A percentile compares a stretch with the other conserved stretches of the same genome.
phyloP scores from a whole-genome alignment of 1,139 yeast species.

The Suhomyces yuchorum region DNA sequence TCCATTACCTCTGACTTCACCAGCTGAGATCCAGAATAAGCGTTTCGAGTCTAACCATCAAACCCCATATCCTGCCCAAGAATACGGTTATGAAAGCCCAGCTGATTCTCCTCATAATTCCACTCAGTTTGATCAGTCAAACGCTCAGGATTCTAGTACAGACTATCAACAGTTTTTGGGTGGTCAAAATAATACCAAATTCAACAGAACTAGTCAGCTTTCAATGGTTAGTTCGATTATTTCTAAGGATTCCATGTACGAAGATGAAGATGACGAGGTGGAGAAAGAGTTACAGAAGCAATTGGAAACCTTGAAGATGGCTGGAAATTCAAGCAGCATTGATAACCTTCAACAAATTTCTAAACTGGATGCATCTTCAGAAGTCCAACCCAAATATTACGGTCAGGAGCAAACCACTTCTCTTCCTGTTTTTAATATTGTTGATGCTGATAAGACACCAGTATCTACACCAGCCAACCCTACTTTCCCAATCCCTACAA shows the following conservation, averaged over 20 bases:
- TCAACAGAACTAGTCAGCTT: conserved; percentile 35
- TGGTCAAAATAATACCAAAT: conserved; percentile 10
- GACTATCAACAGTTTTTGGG: conserved; percentile 38
- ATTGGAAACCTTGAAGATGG: conserved; percentile 38
- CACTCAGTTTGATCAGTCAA: conserved; percentile 21
- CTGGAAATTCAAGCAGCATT: conserved; percentile 18
- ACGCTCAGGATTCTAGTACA: conserved; percentile 17
- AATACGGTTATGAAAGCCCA: neutral
- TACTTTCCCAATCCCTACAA: conserved; percentile 4
- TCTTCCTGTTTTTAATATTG: conserved; percentile 23
- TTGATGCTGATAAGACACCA: conserved; percentile 13
- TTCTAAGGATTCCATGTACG: conserved; percentile 36
- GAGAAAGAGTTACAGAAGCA: conserved; percentile 46
- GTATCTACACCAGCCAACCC: conserved; percentile 1
- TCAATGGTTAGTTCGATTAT: conserved; percentile 50
- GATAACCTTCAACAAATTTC: neutral
- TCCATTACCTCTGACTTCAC: conserved; percentile 11
- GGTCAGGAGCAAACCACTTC: neutral
- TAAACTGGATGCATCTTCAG: neutral
- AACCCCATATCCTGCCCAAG: conserved; percentile 11
- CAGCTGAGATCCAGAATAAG: conserved; percentile 15
- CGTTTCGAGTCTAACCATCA: conserved; percentile 5
- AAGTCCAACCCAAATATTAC: neutral
- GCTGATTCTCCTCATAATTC: neutral
- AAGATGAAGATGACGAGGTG: conserved; percentile 38